Base-by-base conservation (phyloP, 179 eudicot species). In the Patellifolia procumbens region DNA sequence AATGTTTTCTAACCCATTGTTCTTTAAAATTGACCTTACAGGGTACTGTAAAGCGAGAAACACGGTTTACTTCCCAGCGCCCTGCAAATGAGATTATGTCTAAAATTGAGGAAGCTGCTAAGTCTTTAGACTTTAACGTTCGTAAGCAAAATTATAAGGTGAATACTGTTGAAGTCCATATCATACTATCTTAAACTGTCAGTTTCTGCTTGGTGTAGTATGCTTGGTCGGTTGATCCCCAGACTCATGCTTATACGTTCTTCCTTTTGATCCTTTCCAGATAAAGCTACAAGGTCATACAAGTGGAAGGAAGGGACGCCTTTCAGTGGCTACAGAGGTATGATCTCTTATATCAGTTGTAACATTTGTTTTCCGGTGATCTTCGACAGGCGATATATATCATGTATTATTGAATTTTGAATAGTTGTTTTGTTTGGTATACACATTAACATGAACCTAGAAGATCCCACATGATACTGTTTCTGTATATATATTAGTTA, bases 311-410 rank as follows among this genome's bases (percentile, higher is more conserved):
- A 94, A 94, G 87, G 98, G 98, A 72, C 97, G 88, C 68, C 85
- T 94, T 69, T 89, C 96, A 66, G 88, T 94, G 73, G 88, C 97
- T 58, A 92, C 98, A 61, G 98, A 94, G 98, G 97, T 92, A 87
- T 64, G 28, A 28, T 52, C n/a, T 61, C 20, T 42, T 66, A 26
- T 55, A 11, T 51, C 52, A 15, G 61, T 60, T 15, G 29, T 19
- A n/a, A n/a, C n/a, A n/a, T n/a, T n/a, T n/a, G n/a, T n/a, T n/a
- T n/a, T n/a, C n/a, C n/a, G n/a, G n/a, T n/a, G n/a, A n/a, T n/a
- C n/a, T n/a, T n/a, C n/a, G n/a, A n/a, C n/a, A n/a, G n/a, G n/a
- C n/a, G n/a, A n/a, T n/a, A n/a, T n/a, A n/a, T n/a, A n/a, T n/a
- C n/a, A n/a, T n/a, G n/a, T n/a, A n/a, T n/a, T n/a, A n/a, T n/a